Evolutionary conservation across 129 eudicot species (phyloP).

Genomic region (Pseudognaphalium luteoalbum): DNA sequence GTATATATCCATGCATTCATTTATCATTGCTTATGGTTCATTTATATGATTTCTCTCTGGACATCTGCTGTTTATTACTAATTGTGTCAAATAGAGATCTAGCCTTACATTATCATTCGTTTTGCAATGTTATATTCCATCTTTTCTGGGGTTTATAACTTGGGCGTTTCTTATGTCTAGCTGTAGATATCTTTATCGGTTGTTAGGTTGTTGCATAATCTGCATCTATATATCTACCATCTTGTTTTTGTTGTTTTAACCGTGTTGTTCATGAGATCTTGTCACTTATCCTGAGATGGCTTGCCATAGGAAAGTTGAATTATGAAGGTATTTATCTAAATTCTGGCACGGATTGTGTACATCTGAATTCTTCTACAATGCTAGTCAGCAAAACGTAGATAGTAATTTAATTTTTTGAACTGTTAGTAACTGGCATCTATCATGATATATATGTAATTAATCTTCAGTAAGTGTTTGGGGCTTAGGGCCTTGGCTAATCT

Average conservation of each 20-base stretch:
- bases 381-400: background rate
- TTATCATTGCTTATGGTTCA: background rate
- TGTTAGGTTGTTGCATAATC: background rate
- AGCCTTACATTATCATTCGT: background rate
- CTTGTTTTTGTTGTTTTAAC: background rate
- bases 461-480: background rate
- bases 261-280: background rate
- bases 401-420: background rate
- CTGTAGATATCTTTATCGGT: background rate
- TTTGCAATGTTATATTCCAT: background rate
- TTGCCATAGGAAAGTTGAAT: background rate
- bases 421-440: slow-evolving; percentile 6
- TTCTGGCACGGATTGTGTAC: slow-evolving; percentile 8
- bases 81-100: background rate
- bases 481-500: background rate
- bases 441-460: background rate
- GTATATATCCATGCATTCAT: slow-evolving; percentile 21
- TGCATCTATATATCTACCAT: background rate
- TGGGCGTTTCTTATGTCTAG: background rate
- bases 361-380: background rate
- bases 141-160: slow-evolving; percentile 6
- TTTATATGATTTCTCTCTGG: slow-evolving; percentile 2
- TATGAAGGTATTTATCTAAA: slow-evolving; percentile 9
- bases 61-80: slow-evolving; percentile 2
- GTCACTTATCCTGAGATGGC: background rate